A percentile compares a stretch with the other conserved stretches of the same genome.
Conservation (phyloP, 805 yeast genomes). For the Metschnikowia corniflorae region DNA sequence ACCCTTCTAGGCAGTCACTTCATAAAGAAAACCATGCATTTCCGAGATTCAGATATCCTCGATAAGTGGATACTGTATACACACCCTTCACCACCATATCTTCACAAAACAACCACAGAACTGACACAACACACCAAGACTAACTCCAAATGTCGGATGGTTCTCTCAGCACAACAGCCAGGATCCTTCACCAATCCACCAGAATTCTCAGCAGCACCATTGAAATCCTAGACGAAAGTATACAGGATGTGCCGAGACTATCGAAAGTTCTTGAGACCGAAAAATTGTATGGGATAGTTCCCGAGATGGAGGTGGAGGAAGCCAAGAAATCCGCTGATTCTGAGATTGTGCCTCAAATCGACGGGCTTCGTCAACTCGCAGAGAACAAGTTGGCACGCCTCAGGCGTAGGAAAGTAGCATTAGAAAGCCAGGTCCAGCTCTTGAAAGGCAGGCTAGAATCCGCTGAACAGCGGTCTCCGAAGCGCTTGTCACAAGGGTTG, state of each 20-base stretch:
- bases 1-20: too few species aligned
- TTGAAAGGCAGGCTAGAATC: constrained; percentile 37
- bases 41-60: too few species aligned
- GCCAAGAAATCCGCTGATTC: constrained; percentile 29
- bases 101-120: background rate
- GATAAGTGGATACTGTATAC: too few species aligned
- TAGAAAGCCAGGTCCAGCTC: constrained; percentile 37
- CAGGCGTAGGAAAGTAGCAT: constrained; percentile 28
- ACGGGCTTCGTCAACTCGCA: constrained; percentile 27
- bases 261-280: constrained; percentile 40
- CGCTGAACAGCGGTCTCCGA: constrained; percentile 8
- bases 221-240: constrained; percentile 30
- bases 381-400: constrained; percentile 31
- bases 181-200: constrained; percentile 22
- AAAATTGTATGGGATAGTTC: constrained; percentile 49
- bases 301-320: constrained; percentile 43
- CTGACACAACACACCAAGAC: background rate
- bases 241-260: constrained; percentile 39
- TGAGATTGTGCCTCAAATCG: constrained; percentile 43
- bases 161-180: constrained; percentile 1
- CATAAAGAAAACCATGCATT: too few species aligned
- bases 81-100: background rate
- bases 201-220: constrained; percentile 32
- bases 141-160: background rate
- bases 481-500: constrained; percentile 18